Conservation (phyloP, 345 rosid species). For the Mallotus nudiflorus region DNA sequence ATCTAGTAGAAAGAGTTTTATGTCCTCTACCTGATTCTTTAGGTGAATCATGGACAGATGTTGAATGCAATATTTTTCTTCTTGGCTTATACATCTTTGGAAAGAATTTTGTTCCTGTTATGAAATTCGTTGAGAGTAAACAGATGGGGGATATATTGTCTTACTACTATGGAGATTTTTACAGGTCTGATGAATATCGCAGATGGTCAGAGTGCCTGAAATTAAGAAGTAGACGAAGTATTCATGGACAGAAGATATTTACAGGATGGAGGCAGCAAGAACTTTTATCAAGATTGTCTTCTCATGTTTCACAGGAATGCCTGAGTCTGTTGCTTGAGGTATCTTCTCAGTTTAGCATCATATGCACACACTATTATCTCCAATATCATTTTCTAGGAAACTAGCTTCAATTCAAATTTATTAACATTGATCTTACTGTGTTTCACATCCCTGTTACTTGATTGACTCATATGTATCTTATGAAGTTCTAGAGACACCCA, state of each 20-base stretch:
- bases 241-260: slow-evolving; percentile 54
- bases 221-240: slow-evolving; percentile 41
- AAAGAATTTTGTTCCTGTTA: slow-evolving; percentile 51
- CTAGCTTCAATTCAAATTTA: background rate
- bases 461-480: background rate
- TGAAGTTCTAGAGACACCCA: background rate
- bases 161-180: slow-evolving; percentile 59
- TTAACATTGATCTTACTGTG: background rate
- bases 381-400: background rate
- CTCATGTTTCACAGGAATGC: slow-evolving; percentile 37
- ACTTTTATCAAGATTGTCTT: slow-evolving; percentile 50
- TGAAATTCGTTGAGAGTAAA: slow-evolving; percentile 47
- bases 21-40: slow-evolving; percentile 42
- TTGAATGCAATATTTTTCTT: slow-evolving; percentile 44
- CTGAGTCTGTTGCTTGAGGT: slow-evolving; percentile 47
- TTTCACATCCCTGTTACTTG: background rate
- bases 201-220: slow-evolving; percentile 62
- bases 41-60: slow-evolving; percentile 34
- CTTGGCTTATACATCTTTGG: slow-evolving; percentile 68
- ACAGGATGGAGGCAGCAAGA: slow-evolving; percentile 56
- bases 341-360: slow-evolving; percentile 5
- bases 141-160: slow-evolving; percentile 48
- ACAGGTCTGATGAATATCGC: slow-evolving; percentile 40
- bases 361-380: background rate
- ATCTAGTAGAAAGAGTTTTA: slow-evolving; percentile 13